A percentile compares a stretch with the other conserved stretches of the same genome.
These are phyloP conservation scores for Cystoderma amianthinum DNA, from an alignment of 768 basidiomycete genomes.

Conservation along the genomic window DNA sequence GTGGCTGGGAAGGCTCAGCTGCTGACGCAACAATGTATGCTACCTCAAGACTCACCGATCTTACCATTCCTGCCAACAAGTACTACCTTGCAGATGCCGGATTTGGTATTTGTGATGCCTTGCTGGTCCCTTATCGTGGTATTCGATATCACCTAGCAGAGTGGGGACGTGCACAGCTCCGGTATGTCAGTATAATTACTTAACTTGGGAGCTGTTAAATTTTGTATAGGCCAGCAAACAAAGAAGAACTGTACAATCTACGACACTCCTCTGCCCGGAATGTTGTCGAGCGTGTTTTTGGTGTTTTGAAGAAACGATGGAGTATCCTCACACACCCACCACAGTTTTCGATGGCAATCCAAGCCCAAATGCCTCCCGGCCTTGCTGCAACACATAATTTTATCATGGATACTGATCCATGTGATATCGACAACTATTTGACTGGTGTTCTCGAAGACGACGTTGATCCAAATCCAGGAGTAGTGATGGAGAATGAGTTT, in stretches of 20 bases:
- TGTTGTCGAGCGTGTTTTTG: slow-evolving; percentile 31
- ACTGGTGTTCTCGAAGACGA: slow-evolving; percentile 1
- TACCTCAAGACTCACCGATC: slow-evolving; percentile 14
- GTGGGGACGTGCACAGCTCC: slow-evolving; percentile 17
- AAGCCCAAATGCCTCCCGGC: slow-evolving; percentile 13
- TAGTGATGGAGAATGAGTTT: not conserved
- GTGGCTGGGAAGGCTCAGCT: slow-evolving; percentile 33
- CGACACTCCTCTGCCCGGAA: slow-evolving; percentile 29
- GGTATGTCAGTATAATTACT: not conserved
- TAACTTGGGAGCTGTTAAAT: slow-evolving; percentile 3
- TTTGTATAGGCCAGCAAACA: slow-evolving; percentile 20
- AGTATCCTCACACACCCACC: slow-evolving; percentile 10
- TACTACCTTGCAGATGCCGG: slow-evolving; percentile 31
- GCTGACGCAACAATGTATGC: slow-evolving; percentile 23
- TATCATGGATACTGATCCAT: slow-evolving; percentile 11
- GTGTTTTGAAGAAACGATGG: slow-evolving; percentile 22
- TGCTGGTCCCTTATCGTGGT: slow-evolving; percentile 29
- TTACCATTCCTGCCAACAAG: slow-evolving; percentile 20
- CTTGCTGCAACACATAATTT: slow-evolving; percentile 16
- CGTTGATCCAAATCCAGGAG: not conserved
- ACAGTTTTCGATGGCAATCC: slow-evolving; percentile 10
- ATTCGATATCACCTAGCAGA: slow-evolving; percentile 29
- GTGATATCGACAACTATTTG: slow-evolving; percentile 6
- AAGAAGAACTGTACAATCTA: slow-evolving; percentile 35
- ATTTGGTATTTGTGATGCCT: slow-evolving; percentile 21